Evolutionary conservation across 2,329 filamentous ascomycete species (phyloP).

Genomic region (Fusarium camptoceras): DNA sequence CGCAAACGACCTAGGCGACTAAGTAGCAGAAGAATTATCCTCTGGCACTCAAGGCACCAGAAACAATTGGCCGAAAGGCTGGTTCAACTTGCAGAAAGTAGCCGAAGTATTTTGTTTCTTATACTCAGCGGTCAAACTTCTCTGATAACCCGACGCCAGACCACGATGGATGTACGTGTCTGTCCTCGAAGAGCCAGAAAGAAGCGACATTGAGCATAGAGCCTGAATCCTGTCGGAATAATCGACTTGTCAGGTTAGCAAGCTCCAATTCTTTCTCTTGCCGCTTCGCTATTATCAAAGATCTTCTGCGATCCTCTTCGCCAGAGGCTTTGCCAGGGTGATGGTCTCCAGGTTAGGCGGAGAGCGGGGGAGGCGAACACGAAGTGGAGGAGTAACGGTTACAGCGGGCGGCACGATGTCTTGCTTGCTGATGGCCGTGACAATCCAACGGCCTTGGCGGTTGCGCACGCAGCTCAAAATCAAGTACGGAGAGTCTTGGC

Average conservation of each 20-base stretch:
- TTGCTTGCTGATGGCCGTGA: slow-evolving; percentile 35
- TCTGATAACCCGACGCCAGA: background rate
- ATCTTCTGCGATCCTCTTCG: slow-evolving; percentile 6
- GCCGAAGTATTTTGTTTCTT: background rate
- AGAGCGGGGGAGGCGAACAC: slow-evolving; percentile 44
- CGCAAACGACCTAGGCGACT: slow-evolving; percentile 4
- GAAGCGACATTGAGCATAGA: slow-evolving; percentile 7
- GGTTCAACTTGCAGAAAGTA: background rate
- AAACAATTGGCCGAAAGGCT: background rate
- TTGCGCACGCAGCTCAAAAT: slow-evolving; percentile 15
- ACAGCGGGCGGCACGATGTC: slow-evolving; percentile 44
- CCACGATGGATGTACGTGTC: slow-evolving; percentile 26
- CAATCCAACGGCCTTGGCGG: slow-evolving; percentile 34
- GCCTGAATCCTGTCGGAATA: slow-evolving; percentile 11
- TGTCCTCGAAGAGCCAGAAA: slow-evolving; percentile 17
- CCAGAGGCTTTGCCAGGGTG: slow-evolving; percentile 17
- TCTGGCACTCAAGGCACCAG: background rate
- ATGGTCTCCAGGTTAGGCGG: slow-evolving; percentile 22
- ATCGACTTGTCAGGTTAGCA: slow-evolving; percentile 1
- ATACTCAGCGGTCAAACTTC: background rate
- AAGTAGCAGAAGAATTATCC: background rate
- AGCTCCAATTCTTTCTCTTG: background rate
- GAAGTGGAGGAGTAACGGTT: slow-evolving; percentile 44
- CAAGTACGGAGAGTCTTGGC: slow-evolving; percentile 12
- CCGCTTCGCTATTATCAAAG: slow-evolving; percentile 3